A percentile compares a stretch with the other conserved stretches of the same genome.
Evolutionary conservation across 2,329 filamentous ascomycete species (phyloP).

Genomic region (Trichoderma simmonsii): DNA sequence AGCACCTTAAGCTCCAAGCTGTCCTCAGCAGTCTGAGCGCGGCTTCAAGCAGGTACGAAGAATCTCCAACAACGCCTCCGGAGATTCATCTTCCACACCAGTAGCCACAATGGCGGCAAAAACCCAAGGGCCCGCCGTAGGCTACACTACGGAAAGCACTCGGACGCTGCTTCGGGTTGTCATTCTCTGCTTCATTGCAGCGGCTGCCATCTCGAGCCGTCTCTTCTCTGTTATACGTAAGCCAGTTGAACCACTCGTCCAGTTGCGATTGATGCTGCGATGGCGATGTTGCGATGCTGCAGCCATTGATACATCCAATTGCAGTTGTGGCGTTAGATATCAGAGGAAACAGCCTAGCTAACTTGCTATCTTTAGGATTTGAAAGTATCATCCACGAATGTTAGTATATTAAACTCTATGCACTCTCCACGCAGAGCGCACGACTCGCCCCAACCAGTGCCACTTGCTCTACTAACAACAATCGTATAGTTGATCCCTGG

Average conservation of each 20-base stretch:
- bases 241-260: constrained; percentile 35
- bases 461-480: constrained; percentile 15
- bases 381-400: constrained; percentile 99
- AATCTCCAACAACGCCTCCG: constrained; percentile 33
- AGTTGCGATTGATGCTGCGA: not conserved
- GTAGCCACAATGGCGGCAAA: constrained; percentile 44
- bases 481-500: constrained; percentile 84
- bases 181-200: constrained; percentile 89
- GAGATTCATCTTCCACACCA: constrained; percentile 31
- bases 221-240: constrained; percentile 97
- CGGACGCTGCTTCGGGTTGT: constrained; percentile 82
- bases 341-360: constrained; percentile 27
- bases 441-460: not conserved
- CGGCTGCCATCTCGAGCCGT: constrained; percentile 85
- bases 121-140: constrained; percentile 59
- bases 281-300: not conserved
- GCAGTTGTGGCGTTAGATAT: not conserved
- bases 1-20: constrained; percentile 42
- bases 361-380: constrained; percentile 61
- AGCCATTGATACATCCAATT: constrained; percentile 1
- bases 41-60: constrained; percentile 27
- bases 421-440: not conserved
- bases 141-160: constrained; percentile 77
- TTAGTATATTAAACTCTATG: constrained; percentile 48
- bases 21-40: constrained; percentile 35